Base-by-base conservation (phyloP, 2,329 filamentous ascomycete genomes). In the Colletotrichum australisinense region DNA sequence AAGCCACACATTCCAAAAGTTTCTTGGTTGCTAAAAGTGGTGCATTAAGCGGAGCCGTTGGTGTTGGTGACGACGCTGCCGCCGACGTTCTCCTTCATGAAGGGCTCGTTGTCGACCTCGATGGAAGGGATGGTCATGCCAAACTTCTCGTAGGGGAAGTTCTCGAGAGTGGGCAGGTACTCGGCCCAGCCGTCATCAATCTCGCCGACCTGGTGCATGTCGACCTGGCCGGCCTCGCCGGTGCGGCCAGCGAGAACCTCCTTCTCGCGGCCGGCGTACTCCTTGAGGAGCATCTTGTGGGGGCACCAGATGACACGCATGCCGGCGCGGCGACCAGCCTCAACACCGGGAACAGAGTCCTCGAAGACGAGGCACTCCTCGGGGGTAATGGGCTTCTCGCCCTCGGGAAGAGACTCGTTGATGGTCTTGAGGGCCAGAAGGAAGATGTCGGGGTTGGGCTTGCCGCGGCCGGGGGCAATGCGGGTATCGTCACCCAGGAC, bases 351-450 rank as follows among this genome's bases (percentile, higher is more conserved):
- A 1, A 98, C 95, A 58, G 93, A 94, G 82, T 99, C 97, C 84
- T 99, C 97, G 78, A 99, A 98, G 0, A 98, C 97, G 19, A 99
- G 87, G 80, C 97, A 98, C 83, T 98, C 96, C 76, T 94, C 93
- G 0, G 95, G 95, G 67, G 81, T 87, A 75, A 99, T 92, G 72
- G 89, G 85, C 76, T 88, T 85, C 64, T 93, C 91, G 52, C 90
- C 91, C 4, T 87, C 84, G 0, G 86, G 85, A 7, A 97, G 86
- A 19, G 91, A 90, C 56, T 90, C 89, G 83, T 99, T 99, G 81
- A 99, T 93, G 4, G 92, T 94, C 82, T 93, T 87, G 68, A 99
- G 86, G 0, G 97, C 96, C 1, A 98, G 87, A 9, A 97, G 85
- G 83, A 97, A 98, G 77, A 99, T 99, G 83, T 99, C 96, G 0